Conservation (phyloP, 768 basidiomycete species). For the Kwoniella europaea region DNA sequence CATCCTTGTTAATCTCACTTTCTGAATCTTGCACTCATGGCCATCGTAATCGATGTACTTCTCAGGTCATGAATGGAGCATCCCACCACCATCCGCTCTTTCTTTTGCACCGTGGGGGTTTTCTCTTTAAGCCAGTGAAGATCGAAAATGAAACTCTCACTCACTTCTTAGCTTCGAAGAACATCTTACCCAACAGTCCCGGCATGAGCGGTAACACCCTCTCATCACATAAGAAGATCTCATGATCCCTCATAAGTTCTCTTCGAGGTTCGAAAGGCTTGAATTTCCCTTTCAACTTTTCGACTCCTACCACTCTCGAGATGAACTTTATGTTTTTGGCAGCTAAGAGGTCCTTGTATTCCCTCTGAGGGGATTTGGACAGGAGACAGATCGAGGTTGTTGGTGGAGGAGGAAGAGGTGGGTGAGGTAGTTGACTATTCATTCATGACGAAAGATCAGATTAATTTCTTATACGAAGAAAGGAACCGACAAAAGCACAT, state of each 20-base stretch:
- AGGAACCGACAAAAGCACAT: no score
- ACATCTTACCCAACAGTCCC: slow-evolving; percentile 81
- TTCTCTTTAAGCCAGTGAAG: background rate
- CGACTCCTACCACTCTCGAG: slow-evolving; percentile 83
- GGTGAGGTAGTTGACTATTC: slow-evolving; percentile 66
- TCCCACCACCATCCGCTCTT: no score
- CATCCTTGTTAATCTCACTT: no score
- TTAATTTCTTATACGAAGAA: no score
- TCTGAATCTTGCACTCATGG: no score
- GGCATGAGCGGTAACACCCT: slow-evolving; percentile 85
- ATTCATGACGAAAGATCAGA: no score
- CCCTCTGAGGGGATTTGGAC: slow-evolving; percentile 91
- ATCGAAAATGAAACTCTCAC: slow-evolving; percentile 50
- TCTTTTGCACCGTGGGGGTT: no score
- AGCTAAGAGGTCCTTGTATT: slow-evolving; percentile 92
- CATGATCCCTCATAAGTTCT: slow-evolving; percentile 83
- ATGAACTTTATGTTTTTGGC: slow-evolving; percentile 81
- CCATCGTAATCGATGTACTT: no score
- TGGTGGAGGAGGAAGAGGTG: slow-evolving; percentile 75
- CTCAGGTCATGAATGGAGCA: no score
- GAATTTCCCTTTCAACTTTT: slow-evolving; percentile 93
- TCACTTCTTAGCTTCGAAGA: slow-evolving; percentile 95
- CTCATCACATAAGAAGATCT: slow-evolving; percentile 91
- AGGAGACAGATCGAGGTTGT: slow-evolving; percentile 81
- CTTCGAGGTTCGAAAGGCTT: slow-evolving; percentile 66